Conservation (phyloP, 495 filamentous ascomycete species). For the Xylaria longipes region DNA sequence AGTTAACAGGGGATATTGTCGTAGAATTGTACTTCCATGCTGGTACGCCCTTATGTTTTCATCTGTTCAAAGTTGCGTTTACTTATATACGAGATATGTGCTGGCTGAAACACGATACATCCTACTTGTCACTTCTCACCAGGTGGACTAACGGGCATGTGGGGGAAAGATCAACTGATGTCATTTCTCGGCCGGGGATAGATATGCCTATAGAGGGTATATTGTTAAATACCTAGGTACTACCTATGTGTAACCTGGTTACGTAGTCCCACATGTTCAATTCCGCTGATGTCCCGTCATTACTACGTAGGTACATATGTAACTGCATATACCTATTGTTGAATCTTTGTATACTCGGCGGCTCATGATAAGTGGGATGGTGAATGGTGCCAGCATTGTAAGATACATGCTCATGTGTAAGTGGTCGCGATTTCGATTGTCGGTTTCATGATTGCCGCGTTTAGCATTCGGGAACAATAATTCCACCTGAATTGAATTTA, state of each 20-base stretch:
- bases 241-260: too few relatives aligned
- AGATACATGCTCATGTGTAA: not conserved
- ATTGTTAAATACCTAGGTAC: not conserved
- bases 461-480: not conserved
- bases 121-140: not conserved
- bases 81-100: not conserved
- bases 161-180: constrained; percentile 1
- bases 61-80: not conserved
- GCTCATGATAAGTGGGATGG: not conserved
- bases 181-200: not conserved
- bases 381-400: not conserved
- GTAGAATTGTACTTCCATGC: not conserved
- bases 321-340: too few relatives aligned
- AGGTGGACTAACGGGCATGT: not conserved
- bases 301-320: too few relatives aligned
- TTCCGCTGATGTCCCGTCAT: too few relatives aligned
- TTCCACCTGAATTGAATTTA: not conserved
- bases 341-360: too few relatives aligned
- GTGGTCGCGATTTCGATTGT: not conserved
- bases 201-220: not conserved
- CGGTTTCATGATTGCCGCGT: not conserved
- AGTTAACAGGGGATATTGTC: not conserved
- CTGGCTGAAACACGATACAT: not conserved
- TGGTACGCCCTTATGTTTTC: not conserved
- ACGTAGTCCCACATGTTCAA: too few relatives aligned